phyloP scores from a whole-genome alignment of 1,284 basidiomycete genomes.

The Microbotryum silenes-acaulis region DNA sequence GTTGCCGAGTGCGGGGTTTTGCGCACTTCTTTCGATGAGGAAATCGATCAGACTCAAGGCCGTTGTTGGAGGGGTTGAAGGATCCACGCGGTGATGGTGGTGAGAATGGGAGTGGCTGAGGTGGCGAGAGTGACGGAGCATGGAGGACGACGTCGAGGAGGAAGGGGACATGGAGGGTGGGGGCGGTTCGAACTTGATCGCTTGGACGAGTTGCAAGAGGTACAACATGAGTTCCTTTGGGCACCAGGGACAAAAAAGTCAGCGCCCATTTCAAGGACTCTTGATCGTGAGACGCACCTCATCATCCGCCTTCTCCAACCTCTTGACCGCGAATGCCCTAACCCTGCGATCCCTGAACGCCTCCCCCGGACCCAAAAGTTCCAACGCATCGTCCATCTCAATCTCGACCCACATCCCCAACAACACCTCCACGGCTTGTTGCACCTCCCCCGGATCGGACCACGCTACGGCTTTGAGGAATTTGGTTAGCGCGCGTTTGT shows the following conservation, averaged over 20 bases:
- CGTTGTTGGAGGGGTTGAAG: constrained; percentile 54
- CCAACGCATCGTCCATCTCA: constrained; percentile 91
- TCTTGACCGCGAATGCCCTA: constrained; percentile 84
- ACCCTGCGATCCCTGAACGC: constrained; percentile 81
- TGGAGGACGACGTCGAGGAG: constrained; percentile 15
- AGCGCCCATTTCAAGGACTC: no score
- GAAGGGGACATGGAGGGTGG: constrained; percentile 8
- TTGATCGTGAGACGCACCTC: constrained; percentile 44
- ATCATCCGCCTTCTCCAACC: constrained; percentile 84
- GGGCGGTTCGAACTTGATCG: constrained; percentile 75
- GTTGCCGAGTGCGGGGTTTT: constrained; percentile 78
- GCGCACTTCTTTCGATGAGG: constrained; percentile 73
- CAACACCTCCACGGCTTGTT: constrained; percentile 93
- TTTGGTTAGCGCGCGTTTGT: constrained; percentile 78
- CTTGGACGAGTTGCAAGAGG: constrained; percentile 91
- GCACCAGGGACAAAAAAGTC: no score
- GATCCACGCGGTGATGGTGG: constrained; percentile 40
- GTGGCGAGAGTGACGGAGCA: constrained; percentile 40
- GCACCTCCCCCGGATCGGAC: constrained; percentile 90
- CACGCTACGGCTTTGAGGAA: constrained; percentile 98
- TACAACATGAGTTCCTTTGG: constrained; percentile 66
- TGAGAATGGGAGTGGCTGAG: constrained; percentile 9
- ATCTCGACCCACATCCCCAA: constrained; percentile 96
- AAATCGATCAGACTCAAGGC: constrained; percentile 62
- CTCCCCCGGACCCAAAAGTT: constrained; percentile 74